Conservation (phyloP, 345 rosid genomes). For the Turritis glabra region DNA sequence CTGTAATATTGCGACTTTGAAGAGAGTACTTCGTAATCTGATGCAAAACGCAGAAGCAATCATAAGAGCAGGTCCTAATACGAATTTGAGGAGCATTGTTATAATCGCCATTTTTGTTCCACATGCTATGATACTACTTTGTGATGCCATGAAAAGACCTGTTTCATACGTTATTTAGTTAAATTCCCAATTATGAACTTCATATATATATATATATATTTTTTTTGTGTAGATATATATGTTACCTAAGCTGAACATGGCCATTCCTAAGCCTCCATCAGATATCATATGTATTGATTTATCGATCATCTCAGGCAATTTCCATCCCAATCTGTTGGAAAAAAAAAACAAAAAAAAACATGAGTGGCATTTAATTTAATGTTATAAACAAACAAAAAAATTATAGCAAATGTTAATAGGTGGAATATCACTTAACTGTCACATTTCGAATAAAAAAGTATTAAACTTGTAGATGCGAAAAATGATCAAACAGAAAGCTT, state of each 20-base stretch:
- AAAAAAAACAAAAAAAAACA: not conserved
- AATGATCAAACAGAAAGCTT: slow-evolving; percentile 18
- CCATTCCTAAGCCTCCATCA: slow-evolving; percentile 93
- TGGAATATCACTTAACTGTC: not conserved
- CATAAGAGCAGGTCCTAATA: slow-evolving; percentile 75
- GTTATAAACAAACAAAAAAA: not conserved
- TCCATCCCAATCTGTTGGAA: slow-evolving; percentile 54
- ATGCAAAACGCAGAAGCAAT: slow-evolving; percentile 54
- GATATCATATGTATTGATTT: slow-evolving; percentile 70
- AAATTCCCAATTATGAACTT: not conserved
- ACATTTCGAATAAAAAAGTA: not conserved
- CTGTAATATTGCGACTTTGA: slow-evolving; percentile 73
- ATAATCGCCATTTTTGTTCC: slow-evolving; percentile 56
- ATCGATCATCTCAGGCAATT: slow-evolving; percentile 63
- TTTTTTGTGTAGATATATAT: not conserved
- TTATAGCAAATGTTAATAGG: not conserved
- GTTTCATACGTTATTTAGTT: not conserved
- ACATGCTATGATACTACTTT: slow-evolving; percentile 67
- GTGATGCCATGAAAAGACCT: slow-evolving; percentile 92
- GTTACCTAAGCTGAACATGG: slow-evolving; percentile 94
- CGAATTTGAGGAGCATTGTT: slow-evolving; percentile 63
- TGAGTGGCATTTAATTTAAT: not conserved
- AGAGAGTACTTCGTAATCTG: slow-evolving; percentile 49
- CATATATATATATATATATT: too few relatives aligned
- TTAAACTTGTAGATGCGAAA: not conserved